phyloP scores from a whole-genome alignment of 257 asterid species.

The Lycium ferocissimum region DNA sequence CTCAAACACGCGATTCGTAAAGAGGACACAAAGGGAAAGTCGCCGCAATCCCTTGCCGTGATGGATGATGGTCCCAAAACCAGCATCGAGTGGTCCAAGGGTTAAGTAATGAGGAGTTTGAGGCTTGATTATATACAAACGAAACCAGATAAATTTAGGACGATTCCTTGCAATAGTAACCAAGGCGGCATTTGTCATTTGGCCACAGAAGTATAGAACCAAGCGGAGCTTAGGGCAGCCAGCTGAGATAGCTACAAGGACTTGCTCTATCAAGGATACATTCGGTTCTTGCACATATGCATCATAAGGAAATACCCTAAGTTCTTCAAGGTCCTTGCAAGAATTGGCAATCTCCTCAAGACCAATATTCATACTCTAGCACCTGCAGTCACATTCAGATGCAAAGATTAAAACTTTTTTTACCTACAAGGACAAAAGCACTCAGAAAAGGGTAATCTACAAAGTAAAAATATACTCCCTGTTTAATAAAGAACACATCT shows the following conservation, averaged over 20 bases:
- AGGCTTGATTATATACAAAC: conserved; percentile 21
- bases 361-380: conserved; percentile 54
- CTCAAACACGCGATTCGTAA: conserved; percentile 31
- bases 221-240: conserved; percentile 33
- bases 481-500: too few relatives aligned
- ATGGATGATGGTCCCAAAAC: conserved; percentile 29
- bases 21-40: conserved; percentile 36
- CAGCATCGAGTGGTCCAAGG: conserved; percentile 25
- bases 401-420: conserved; percentile 48
- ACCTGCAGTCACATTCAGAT: conserved; percentile 52
- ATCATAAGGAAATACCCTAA: conserved; percentile 9
- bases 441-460: too few relatives aligned
- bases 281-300: neutral
- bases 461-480: too few relatives aligned
- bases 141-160: conserved; percentile 4
- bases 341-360: conserved; percentile 55
- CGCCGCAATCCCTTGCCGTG: conserved; percentile 20
- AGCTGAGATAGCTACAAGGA: neutral
- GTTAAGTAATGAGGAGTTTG: conserved; percentile 24
- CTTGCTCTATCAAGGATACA: conserved; percentile 7
- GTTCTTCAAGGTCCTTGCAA: conserved; percentile 23
- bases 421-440: too few relatives aligned
- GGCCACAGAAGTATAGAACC: conserved; percentile 31
- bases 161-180: conserved; percentile 15
- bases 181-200: conserved; percentile 27